These are phyloP conservation scores for Kwoniella pini DNA, from an alignment of 768 basidiomycete genomes.

Conservation along the genomic window DNA sequence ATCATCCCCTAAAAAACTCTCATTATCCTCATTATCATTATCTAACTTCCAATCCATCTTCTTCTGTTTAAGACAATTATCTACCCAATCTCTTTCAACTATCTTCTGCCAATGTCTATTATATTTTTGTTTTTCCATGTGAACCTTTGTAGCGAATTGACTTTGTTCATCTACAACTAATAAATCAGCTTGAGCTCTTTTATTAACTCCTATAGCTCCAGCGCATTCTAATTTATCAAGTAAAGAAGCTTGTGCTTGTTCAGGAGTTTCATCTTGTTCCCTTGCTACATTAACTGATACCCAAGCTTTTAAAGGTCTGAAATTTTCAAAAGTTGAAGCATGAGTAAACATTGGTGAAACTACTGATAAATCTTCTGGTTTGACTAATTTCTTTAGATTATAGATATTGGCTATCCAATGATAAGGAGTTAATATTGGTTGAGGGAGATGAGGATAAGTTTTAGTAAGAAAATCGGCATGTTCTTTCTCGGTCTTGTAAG, in stretches of 20 bases:
- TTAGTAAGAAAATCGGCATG: neutral
- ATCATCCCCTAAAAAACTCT: conserved; percentile 38
- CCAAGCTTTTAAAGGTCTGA: conserved; percentile 35
- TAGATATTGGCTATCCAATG: conserved; percentile 34
- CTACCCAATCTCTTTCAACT: conserved; percentile 47
- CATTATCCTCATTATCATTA: conserved; percentile 14
- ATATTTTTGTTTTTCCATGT: conserved; percentile 24
- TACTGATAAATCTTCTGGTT: neutral
- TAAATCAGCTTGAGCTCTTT: conserved; percentile 35
- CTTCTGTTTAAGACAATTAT: conserved; percentile 22
- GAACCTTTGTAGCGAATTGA: conserved; percentile 25
- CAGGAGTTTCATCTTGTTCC: conserved; percentile 17
- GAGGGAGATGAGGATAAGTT: neutral
- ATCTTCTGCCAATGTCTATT: conserved; percentile 32
- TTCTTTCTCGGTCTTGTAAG: too few relatives aligned
- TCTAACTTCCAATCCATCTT: conserved; percentile 4
- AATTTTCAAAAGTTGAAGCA: conserved; percentile 9
- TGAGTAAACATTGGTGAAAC: conserved; percentile 25
- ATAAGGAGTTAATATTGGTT: conserved; percentile 27
- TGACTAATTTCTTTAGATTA: neutral
- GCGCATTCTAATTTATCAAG: conserved; percentile 14
- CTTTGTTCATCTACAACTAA: conserved; percentile 32
- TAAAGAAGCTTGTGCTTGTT: conserved; percentile 19
- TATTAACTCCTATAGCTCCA: conserved; percentile 33
- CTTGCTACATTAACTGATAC: conserved; percentile 36